A percentile compares a stretch with the other conserved stretches of the same genome.
Conservation (phyloP, 2,329 filamentous ascomycete species). For the Diaporthe citri region DNA sequence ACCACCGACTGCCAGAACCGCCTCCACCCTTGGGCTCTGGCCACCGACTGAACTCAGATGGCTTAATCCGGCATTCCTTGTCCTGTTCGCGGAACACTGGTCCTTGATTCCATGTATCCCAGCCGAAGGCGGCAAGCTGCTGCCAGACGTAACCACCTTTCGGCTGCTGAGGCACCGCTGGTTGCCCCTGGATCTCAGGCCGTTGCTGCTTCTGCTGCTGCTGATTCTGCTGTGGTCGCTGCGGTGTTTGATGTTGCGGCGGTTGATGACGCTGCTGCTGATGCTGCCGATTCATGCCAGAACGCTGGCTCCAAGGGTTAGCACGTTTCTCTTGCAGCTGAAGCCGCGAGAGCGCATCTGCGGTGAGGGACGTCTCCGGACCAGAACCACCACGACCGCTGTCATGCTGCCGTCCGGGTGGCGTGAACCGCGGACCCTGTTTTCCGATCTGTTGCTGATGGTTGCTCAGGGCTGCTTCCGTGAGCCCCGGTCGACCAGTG, state of each 20-base stretch:
- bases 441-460: not conserved
- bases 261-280: not conserved
- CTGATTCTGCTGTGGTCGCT: not conserved
- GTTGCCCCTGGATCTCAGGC: not conserved
- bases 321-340: constrained; percentile 9
- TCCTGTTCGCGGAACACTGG: not conserved
- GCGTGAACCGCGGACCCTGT: not conserved
- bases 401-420: not conserved
- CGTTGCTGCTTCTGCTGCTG: not conserved
- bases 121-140: not conserved
- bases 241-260: not conserved
- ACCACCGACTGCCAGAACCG: not conserved
- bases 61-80: not conserved
- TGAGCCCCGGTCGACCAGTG: not conserved
- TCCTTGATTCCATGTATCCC: not conserved
- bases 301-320: not conserved
- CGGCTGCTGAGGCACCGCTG: not conserved
- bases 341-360: constrained; percentile 14
- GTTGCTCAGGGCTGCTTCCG: constrained; percentile 1
- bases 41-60: not conserved
- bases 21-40: not conserved
- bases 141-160: not conserved
- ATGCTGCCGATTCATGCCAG: not conserved
- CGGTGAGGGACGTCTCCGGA: not conserved
- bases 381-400: not conserved